Evolutionary conservation across 441 rosid genomes (phyloP), one percentile per base, ranked within the genome.

Genomic region (Iberis amara): DNA sequence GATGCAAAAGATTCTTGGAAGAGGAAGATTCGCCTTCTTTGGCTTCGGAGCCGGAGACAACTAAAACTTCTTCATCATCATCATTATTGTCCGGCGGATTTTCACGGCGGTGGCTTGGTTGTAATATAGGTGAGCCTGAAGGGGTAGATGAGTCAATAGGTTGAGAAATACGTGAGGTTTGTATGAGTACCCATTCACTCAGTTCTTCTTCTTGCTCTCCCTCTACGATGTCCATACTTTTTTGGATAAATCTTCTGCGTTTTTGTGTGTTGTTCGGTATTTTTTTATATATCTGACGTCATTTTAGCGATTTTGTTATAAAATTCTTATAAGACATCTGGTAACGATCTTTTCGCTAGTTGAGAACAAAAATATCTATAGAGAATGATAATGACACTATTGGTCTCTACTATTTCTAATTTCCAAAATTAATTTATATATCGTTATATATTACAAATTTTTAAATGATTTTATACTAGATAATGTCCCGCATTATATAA

Each of bases 101-200:
- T 35, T 41, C 50, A 50, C 40, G 49, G 59, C 8, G 11, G 1
- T 52, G 65, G 61, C 46, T 52, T 46, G 46, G 51, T 24, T 52
- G 65, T 52, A 35, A 32, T 45, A 39, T 14, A 2, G 36, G 52
- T 27, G 65, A 66, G 52, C n/a, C 7, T 26, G 5, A 56, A 66
- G 30, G 61, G 57, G 52, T 53, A 59, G 40, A 39, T 46, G 37
- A 7, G 61, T 27, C 51, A 41, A 2, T 3, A 40, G 12, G 4
- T 45, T 26, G 1, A 18, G 27, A 24, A 14, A 4, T 65, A 7
- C 60, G 51, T 7, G 70, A 59, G 23, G 49, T 24, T 66, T 32
- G 55, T 53, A 66, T 47, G n/a, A 52, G 47, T 33, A 52, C 65
- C 70, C 70, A 66, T 47, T 59, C 70, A 41, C 56, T 59, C 18